Conservation (phyloP, 495 filamentous ascomycete species). For the Tuber borchii region DNA sequence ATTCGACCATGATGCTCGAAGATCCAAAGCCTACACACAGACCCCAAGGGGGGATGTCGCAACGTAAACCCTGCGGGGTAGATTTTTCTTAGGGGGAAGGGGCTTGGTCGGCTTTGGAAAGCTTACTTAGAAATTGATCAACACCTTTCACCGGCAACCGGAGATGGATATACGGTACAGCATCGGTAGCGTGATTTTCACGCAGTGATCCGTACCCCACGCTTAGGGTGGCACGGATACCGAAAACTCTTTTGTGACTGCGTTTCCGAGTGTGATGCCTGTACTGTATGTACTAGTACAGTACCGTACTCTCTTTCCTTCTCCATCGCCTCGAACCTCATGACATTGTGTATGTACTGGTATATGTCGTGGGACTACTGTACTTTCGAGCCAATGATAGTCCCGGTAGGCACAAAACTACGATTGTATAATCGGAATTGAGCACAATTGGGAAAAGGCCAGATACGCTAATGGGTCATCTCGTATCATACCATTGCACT, state of each 20-base stretch:
- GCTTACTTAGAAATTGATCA: conserved; percentile 18
- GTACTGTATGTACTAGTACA: not conserved
- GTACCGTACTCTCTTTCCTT: not conserved
- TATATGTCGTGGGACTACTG: not conserved
- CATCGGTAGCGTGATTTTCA: not conserved
- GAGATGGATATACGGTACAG: no score
- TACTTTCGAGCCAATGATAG: not conserved
- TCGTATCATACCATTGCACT: not conserved
- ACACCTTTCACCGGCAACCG: not conserved
- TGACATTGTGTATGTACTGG: not conserved
- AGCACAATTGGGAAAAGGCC: not conserved
- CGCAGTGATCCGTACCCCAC: not conserved
- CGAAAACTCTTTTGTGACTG: not conserved
- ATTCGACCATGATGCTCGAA: not conserved
- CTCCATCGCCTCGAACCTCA: not conserved
- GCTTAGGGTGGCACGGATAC: not conserved
- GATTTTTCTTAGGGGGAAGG: not conserved
- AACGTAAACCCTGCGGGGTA: not conserved
- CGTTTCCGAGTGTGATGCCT: not conserved
- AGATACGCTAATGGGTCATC: not conserved
- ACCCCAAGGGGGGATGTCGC: not conserved
- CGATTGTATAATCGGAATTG: not conserved
- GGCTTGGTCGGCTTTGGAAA: conserved; percentile 29
- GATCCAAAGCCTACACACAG: not conserved
- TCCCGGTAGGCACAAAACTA: not conserved